Evolutionary conservation across 441 rosid species (phyloP), one percentile per base, ranked within the genome.

Genomic region (Syzygium malaccense): DNA sequence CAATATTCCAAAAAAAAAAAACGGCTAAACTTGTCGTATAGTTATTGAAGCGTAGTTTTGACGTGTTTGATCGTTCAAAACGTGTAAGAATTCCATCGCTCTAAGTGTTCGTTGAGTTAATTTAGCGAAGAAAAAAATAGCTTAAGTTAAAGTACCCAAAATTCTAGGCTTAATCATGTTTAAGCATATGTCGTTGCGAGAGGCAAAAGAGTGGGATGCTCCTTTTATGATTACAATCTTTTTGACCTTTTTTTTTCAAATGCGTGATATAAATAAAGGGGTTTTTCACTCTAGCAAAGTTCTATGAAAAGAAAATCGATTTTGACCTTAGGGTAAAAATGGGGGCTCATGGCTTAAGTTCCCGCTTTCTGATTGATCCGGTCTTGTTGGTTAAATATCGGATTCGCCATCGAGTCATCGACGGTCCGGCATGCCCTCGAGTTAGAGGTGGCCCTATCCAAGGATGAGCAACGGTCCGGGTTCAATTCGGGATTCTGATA

Each of bases 401-500:
- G 3, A 64, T 7, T 64, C 12, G 5, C 13, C 6, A 1, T 30
- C 30, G 4, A 30, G 75, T 17, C 23, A 30, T 15, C 4, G 6
- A 17, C 4, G 12, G 23, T 30, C 75, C 12, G 2, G 3, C 11
- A 8, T 17, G 33, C 75, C 75, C 18, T 30, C 30, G 15, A 30
- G 5, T 30, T 15, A 64, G 20, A 30, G 12, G 75, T 3, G 41
- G 19, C 23, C 23, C 19, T 32, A 1, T 30, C 2, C 7, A 30
- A 41, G 9, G 41, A 64, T 4, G 41, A 30, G 41, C 41, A 64
- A 17, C 3, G 0, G 14, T 64, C 10, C 7, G 15, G 30, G 10
- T 62, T 8, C 2, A 4, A 30, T 64, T 64, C 33, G 1, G 17
- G 8, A 30, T 30, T 1, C 19, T 0, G 5, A 0, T 0, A 0